These are phyloP conservation scores for Tetrapisispora phaffii DNA, from an alignment of 805 yeast genomes.

Conservation along the genomic window DNA sequence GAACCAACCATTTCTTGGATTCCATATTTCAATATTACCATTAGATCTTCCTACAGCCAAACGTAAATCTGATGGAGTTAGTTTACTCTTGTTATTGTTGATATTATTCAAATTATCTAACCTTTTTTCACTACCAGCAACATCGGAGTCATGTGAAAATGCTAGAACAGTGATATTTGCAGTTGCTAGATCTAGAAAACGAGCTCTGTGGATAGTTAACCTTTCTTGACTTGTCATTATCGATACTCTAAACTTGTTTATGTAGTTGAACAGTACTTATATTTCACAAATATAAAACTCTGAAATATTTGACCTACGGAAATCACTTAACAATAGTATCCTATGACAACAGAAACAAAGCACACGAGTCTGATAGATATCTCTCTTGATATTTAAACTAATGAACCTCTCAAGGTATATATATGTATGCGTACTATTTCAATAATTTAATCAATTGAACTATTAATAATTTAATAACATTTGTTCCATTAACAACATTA, in stretches of 20 bases:
- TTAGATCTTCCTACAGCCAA: conserved; percentile 88
- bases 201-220: conserved; percentile 60
- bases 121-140: neutral
- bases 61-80: conserved; percentile 48
- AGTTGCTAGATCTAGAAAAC: conserved; percentile 83
- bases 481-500: neutral
- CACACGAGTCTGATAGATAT: too few relatives aligned
- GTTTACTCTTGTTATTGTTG: conserved; percentile 27
- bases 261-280: too few relatives aligned
- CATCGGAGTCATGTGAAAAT: conserved; percentile 52
- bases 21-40: conserved; percentile 95
- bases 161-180: conserved; percentile 74
- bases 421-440: neutral
- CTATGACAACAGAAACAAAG: neutral
- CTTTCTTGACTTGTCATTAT: conserved; percentile 3
- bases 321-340: too few relatives aligned
- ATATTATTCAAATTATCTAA: conserved; percentile 6
- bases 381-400: too few relatives aligned
- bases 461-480: neutral
- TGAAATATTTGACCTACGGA: too few relatives aligned
- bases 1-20: conserved; percentile 72
- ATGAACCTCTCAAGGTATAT: too few relatives aligned
- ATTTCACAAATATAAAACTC: neutral
- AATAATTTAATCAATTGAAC: neutral
- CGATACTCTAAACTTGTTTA: neutral